Percentiles rank a stretch among this genome's conserved stretches.
Conservation (phyloP, 495 filamentous ascomycete genomes). For the Daldinia bambusicola region DNA sequence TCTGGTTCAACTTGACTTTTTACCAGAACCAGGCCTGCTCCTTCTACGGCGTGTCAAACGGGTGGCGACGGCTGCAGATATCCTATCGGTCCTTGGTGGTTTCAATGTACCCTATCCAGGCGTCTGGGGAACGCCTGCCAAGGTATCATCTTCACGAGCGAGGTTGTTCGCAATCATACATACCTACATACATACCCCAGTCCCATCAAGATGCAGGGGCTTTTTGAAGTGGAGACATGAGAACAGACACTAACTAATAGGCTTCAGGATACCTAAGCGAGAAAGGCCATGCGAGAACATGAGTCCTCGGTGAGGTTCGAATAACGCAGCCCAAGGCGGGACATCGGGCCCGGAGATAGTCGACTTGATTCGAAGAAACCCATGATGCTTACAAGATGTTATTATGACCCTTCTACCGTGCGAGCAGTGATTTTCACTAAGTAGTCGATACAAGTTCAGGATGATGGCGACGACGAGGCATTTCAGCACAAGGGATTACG, state of each 20-base stretch:
- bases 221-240: background rate
- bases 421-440: conserved; percentile 23
- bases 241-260: background rate
- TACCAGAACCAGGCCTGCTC: background rate
- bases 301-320: conserved; percentile 1
- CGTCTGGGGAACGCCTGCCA: conserved; percentile 4
- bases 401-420: conserved; percentile 23
- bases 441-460: conserved; percentile 36
- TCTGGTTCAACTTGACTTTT: background rate
- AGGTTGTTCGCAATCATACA: conserved; percentile 7
- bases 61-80: conserved; percentile 1
- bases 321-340: conserved; percentile 7
- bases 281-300: background rate
- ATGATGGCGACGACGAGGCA: background rate
- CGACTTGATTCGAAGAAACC: background rate
- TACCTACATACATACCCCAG: background rate
- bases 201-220: background rate
- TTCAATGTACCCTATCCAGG: conserved; percentile 7
- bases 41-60: background rate
- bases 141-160: conserved; percentile 31
- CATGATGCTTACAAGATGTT: conserved; percentile 5
- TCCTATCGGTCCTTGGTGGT: background rate
- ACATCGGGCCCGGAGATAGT: conserved; percentile 17
- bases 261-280: conserved; percentile 11
- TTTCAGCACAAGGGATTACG: background rate